Evolutionary conservation across 1,284 basidiomycete genomes (phyloP).

Genomic region (Apiotrichum montevideense): DNA sequence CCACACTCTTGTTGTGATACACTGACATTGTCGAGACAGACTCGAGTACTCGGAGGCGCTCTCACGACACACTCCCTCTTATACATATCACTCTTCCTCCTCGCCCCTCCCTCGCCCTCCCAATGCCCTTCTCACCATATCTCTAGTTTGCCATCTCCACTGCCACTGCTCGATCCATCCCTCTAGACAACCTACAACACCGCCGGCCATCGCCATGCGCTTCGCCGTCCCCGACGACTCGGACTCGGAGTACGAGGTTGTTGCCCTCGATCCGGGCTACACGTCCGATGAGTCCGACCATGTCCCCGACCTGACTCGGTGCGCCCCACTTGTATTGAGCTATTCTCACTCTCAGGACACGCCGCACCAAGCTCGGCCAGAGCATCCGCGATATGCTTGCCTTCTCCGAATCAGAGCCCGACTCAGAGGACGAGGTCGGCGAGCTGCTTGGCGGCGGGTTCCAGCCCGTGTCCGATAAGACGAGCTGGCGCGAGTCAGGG

Average conservation of each 20-base stretch:
- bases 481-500: slow-evolving; percentile 15
- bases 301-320: slow-evolving; percentile 7
- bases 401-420: slow-evolving; percentile 19
- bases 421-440: slow-evolving; percentile 33
- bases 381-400: slow-evolving; percentile 22
- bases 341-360: slow-evolving; percentile 2
- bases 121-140: too few relatives aligned
- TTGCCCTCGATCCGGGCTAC: slow-evolving; percentile 10
- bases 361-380: slow-evolving; percentile 14
- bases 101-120: too few relatives aligned
- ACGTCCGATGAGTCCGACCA: slow-evolving; percentile 12
- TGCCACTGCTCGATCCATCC: too few relatives aligned
- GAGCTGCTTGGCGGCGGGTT: slow-evolving; percentile 7
- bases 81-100: too few relatives aligned
- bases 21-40: too few relatives aligned
- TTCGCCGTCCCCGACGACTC: slow-evolving; percentile 23
- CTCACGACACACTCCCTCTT: too few relatives aligned
- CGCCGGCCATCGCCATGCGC: slow-evolving; percentile 16
- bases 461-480: background rate
- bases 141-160: too few relatives aligned
- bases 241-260: slow-evolving; percentile 18
- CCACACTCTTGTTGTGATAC: too few relatives aligned
- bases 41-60: too few relatives aligned
- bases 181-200: too few relatives aligned
- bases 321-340: background rate